phyloP scores from a whole-genome alignment of 441 rosid genomes.

The Manihot esculenta region DNA sequence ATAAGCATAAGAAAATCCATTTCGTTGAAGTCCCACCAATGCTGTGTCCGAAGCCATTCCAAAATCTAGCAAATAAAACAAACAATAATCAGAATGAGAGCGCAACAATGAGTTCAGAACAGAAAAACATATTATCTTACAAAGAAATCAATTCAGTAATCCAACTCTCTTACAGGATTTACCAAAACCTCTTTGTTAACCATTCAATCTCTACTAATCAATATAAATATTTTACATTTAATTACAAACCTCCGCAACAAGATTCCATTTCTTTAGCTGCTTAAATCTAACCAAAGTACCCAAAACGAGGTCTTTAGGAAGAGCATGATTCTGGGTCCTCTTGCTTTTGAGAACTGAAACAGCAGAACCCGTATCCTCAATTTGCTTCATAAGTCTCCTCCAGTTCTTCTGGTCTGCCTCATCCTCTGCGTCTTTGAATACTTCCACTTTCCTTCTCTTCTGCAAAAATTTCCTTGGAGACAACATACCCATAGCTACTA shows the following conservation, averaged over 20 bases:
- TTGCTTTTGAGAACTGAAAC: slow-evolving; percentile 59
- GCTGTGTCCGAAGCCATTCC: slow-evolving; percentile 84
- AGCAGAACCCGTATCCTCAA: slow-evolving; percentile 68
- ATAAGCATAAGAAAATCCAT: slow-evolving; percentile 87
- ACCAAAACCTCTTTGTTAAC: not conserved
- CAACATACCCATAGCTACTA: slow-evolving; percentile 74
- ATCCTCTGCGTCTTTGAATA: slow-evolving; percentile 69
- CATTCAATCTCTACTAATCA: not conserved
- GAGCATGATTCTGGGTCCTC: slow-evolving; percentile 42
- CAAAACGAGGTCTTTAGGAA: slow-evolving; percentile 68
- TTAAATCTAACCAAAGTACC: slow-evolving; percentile 90
- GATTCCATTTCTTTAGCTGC: slow-evolving; percentile 88
- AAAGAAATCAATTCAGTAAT: not conserved
- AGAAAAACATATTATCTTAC: not conserved
- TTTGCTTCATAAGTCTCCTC: slow-evolving; percentile 81
- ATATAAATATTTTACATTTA: not conserved
- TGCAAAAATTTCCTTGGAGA: slow-evolving; percentile 74
- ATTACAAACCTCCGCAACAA: slow-evolving; percentile 71
- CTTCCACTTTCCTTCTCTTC: slow-evolving; percentile 67
- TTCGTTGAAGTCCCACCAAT: slow-evolving; percentile 91
- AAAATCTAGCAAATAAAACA: slow-evolving; percentile 54
- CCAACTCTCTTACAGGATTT: not conserved
- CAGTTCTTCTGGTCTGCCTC: slow-evolving; percentile 78
- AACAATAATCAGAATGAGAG: slow-evolving; percentile 8
- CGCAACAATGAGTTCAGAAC: not conserved